phyloP scores from a whole-genome alignment of 306 rosid species.

The Malus orientalis region DNA sequence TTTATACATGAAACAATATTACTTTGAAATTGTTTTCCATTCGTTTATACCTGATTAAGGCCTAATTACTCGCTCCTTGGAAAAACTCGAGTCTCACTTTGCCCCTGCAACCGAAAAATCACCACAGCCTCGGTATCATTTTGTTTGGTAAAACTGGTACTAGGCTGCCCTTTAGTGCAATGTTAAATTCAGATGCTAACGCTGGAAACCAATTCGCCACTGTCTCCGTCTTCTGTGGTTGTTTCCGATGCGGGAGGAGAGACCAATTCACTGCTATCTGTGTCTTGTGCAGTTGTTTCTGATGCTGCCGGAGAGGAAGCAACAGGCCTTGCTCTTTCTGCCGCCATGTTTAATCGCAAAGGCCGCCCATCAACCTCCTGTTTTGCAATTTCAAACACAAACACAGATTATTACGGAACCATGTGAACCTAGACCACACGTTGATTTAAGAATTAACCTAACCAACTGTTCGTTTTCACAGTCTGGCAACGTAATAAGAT shows the following conservation, averaged over 20 bases:
- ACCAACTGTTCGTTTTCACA: no score
- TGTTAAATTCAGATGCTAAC: slow-evolving; percentile 31
- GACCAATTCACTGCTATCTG: slow-evolving; percentile 43
- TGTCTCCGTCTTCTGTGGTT: slow-evolving; percentile 7
- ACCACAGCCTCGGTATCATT: background rate
- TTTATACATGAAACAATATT: no score
- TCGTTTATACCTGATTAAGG: background rate
- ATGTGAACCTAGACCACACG: no score
- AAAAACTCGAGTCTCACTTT: background rate
- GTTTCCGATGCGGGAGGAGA: slow-evolving; percentile 14
- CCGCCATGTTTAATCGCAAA: slow-evolving; percentile 59
- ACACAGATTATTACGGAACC: background rate
- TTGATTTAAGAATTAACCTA: no score
- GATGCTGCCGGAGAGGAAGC: slow-evolving; percentile 24
- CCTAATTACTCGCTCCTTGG: background rate
- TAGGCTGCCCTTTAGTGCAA: background rate
- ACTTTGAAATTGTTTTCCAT: background rate
- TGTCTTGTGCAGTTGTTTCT: slow-evolving; percentile 19
- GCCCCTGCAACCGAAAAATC: background rate
- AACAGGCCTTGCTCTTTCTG: slow-evolving; percentile 21
- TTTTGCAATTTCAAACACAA: slow-evolving; percentile 1
- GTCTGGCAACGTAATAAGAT: no score
- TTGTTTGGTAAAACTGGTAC: background rate
- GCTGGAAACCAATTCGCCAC: slow-evolving; percentile 54
- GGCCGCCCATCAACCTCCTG: slow-evolving; percentile 83